A percentile compares a stretch with the other conserved stretches of the same genome.
Conservation (phyloP, 176 grass and related monocot genomes). For the Ampelocalamus luodianensis region DNA sequence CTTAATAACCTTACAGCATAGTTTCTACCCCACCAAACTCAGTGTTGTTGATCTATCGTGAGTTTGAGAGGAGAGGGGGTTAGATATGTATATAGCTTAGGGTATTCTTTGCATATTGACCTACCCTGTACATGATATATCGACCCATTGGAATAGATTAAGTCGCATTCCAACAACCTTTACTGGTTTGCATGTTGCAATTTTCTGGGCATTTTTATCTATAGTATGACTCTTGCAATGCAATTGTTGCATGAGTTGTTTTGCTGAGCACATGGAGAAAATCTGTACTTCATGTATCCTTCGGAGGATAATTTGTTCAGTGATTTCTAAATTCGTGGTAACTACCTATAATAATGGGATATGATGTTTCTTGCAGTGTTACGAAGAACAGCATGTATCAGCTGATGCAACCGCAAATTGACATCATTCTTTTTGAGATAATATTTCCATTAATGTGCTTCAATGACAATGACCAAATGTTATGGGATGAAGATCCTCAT, state of each 20-base stretch:
- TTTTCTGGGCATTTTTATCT: conserved; percentile 1
- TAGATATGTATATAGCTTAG: too few species aligned
- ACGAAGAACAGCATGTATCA: conserved; percentile 90
- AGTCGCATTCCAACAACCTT: too few species aligned
- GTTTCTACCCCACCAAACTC: too few species aligned
- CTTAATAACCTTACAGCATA: too few species aligned
- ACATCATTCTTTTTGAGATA: conserved; percentile 87
- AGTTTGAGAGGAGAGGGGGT: too few species aligned
- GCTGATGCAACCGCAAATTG: conserved; percentile 78
- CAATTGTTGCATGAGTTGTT: background rate
- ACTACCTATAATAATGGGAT: conserved; percentile 20
- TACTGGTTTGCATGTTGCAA: conserved; percentile 12
- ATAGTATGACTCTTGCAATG: background rate
- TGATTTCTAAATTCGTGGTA: conserved; percentile 11
- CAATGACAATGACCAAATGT: conserved; percentile 82
- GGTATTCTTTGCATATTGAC: too few species aligned
- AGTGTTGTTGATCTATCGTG: too few species aligned
- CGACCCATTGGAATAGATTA: too few species aligned
- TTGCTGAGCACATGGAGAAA: background rate
- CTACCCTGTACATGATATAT: too few species aligned
- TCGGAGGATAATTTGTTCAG: background rate
- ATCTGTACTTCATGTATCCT: conserved; percentile 3
- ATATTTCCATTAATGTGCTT: conserved; percentile 96
- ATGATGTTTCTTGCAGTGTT: conserved; percentile 71
- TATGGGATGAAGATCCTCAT: conserved; percentile 92